Base-by-base conservation (phyloP, 371 early-diverging fungal genomes). In the Mortierella sp. region DNA sequence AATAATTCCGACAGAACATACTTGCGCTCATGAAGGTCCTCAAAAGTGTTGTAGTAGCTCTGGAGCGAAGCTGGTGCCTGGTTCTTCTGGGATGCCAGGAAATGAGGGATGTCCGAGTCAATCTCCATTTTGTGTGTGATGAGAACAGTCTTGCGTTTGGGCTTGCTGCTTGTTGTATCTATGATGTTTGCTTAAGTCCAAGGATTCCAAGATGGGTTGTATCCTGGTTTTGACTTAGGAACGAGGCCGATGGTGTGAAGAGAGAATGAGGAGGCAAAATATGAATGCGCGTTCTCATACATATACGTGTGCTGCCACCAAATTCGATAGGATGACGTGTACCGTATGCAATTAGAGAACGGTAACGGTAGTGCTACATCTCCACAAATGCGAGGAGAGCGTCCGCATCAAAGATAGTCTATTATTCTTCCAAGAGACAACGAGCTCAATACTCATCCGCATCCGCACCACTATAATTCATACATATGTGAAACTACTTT, bases 21-120 rank as follows among this genome's bases (percentile, higher is more conserved):
- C 97, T 96, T 98, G 80, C 91, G 84, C 83, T 96, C 97, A 75
- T 97, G 93, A 24, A 96, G 85, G 55, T 94, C 94, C 71, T 93
- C 94, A 80, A 97, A 96, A 14, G 84, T 88, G 37, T 83, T 72
- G 78, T 90, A 96, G 79, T 86, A 90, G 24, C 85, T 86, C 51
- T 90, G 86, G 19, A 97, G 83, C 43, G 86, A 76, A 27, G 84
- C 79, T 9, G 95, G 92, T 4, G 88, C 92, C 48, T 84, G 84
- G 62, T 84, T 84, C 81, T 88, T 86, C 81, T 89, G 87, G 52
- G 85, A 81, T 50, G 86, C 79, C 57, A 96, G 85, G 60, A 90
- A 94, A 42, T 81, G 86, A 69, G 88, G 83, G 30, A 95, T 93
- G 70, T 91, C 91, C 70, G 90, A 86, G 79, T 95, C 94, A 47